A percentile compares a stretch with the other conserved stretches of the same genome.
Evolutionary conservation across 2,329 filamentous ascomycete species (phyloP).

Genomic region (Bertia moriformis): DNA sequence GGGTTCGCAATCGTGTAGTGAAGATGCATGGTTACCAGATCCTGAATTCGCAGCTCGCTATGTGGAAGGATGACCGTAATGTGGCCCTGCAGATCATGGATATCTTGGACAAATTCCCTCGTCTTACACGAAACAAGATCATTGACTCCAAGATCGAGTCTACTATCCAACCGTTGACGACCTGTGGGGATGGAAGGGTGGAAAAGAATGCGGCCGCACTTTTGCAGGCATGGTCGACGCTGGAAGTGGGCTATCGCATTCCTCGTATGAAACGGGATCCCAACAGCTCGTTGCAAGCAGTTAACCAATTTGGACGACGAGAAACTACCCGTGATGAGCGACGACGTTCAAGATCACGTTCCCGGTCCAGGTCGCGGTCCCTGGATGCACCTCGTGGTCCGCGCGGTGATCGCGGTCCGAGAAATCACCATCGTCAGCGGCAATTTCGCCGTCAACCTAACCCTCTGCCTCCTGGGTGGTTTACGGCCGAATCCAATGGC

Average conservation of each 20-base stretch:
- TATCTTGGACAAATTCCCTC: slow-evolving; percentile 76
- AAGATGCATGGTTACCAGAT: slow-evolving; percentile 97
- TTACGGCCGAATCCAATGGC: slow-evolving; percentile 56
- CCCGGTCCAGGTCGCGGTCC: slow-evolving; percentile 3
- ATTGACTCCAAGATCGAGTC: slow-evolving; percentile 88
- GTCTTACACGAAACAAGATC: slow-evolving; percentile 92
- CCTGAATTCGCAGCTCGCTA: slow-evolving; percentile 69
- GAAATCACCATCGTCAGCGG: slow-evolving; percentile 35
- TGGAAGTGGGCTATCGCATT: slow-evolving; percentile 85
- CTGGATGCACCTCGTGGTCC: slow-evolving; percentile 1
- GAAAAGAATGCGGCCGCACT: slow-evolving; percentile 56
- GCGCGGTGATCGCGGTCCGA: slow-evolving; percentile 17
- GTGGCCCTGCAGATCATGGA: slow-evolving; percentile 79
- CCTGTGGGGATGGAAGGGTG: slow-evolving; percentile 61
- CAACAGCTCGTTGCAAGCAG: slow-evolving; percentile 31
- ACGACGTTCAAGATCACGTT: slow-evolving; percentile 15
- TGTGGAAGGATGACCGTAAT: slow-evolving; percentile 80
- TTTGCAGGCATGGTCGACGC: slow-evolving; percentile 72
- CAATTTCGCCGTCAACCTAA: slow-evolving; percentile 37
- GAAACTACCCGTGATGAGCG: slow-evolving; percentile 44
- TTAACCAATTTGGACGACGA: slow-evolving; percentile 48
- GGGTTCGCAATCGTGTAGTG: slow-evolving; percentile 74
- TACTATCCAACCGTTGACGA: slow-evolving; percentile 54
- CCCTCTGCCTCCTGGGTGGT: slow-evolving; percentile 74
- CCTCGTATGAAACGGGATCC: slow-evolving; percentile 75